Evolutionary conservation across 1,284 basidiomycete genomes (phyloP).

Genomic region (Volvariella surrecta): DNA sequence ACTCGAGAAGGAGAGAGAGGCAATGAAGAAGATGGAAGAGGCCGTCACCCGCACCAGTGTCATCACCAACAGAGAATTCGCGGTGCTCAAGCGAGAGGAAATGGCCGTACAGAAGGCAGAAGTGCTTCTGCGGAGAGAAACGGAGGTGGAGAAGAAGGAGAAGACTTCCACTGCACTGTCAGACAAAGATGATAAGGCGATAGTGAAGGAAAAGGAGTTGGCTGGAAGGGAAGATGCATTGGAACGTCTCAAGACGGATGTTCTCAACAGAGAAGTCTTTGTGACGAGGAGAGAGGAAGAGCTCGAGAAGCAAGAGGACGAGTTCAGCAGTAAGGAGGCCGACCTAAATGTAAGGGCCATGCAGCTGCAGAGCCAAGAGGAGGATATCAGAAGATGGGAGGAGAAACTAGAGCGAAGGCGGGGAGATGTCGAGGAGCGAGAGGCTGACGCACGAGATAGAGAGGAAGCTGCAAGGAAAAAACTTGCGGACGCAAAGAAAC

Average conservation of each 20-base stretch:
- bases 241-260: not conserved
- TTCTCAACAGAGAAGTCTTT: not conserved
- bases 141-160: slow-evolving; percentile 18
- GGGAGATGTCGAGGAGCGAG: slow-evolving; percentile 2
- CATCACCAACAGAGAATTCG: slow-evolving; percentile 7
- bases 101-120: slow-evolving; percentile 10
- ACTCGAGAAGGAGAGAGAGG: no score
- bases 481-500: slow-evolving; percentile 1
- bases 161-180: not conserved
- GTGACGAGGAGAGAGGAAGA: slow-evolving; percentile 3
- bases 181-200: not conserved
- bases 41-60: slow-evolving; percentile 10
- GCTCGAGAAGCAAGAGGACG: not conserved
- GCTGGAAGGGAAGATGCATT: not conserved
- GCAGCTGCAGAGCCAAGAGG: slow-evolving; percentile 1
- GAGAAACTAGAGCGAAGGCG: slow-evolving; percentile 1
- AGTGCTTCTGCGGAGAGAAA: slow-evolving; percentile 16
- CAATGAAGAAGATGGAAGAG: slow-evolving; percentile 12
- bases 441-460: slow-evolving; percentile 4
- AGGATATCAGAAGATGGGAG: not conserved
- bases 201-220: not conserved
- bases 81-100: slow-evolving; percentile 11
- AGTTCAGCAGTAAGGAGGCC: slow-evolving; percentile 1
- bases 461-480: slow-evolving; percentile 6
- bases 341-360: not conserved